Base-by-base conservation (phyloP, 495 filamentous ascomycete species). In the Chaetomium cochliodes region DNA sequence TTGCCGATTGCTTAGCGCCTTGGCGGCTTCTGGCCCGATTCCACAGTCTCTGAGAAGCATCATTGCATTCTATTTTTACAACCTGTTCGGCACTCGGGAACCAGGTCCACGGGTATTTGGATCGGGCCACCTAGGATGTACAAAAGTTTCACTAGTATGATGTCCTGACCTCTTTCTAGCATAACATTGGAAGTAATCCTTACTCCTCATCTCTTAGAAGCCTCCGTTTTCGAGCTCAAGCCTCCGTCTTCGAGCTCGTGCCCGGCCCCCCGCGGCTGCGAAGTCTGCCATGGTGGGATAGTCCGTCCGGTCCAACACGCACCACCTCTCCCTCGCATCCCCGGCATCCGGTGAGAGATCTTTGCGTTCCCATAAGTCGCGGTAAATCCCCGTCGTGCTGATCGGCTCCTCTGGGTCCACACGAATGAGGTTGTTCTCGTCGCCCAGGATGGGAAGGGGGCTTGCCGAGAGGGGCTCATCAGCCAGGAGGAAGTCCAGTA, bases 321-420 rank as follows among this genome's bases (percentile, higher is more conserved):
- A 42, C 56, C 25, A 26, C 56, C 42, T 49, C 18, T 37, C 2
- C 22, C 55, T 59, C 42, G 4, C 16, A 16, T 60, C 44, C 5
- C 44, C 26, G 18, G 2, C 46, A 18, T n/a, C 28, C 61, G 44
- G 28, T 3, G 44, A 0, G 2, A 49, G 4, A 1, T 50, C 58
- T 37, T 62, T 72, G n/a, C 67, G 65, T 26, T 72, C 70, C 70
- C 67, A 70, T 3, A 60, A 50, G 53, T 72, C 67, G 18, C 70
- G 65, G 54, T 60, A 72, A 22, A 72, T 70, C 5, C 62, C 44
- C 0, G 52, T 60, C 16, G 9, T 9, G 1, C 23, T 30, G 13
- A 70, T 62, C 0, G 70, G 54, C 13, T 64, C 60, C 37, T 71
- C 44, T 2, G 64, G 61, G 11, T 71, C 62, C 33, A 72, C 50